phyloP scores from a whole-genome alignment of 768 basidiomycete genomes.

The Lyophyllum atratum region DNA sequence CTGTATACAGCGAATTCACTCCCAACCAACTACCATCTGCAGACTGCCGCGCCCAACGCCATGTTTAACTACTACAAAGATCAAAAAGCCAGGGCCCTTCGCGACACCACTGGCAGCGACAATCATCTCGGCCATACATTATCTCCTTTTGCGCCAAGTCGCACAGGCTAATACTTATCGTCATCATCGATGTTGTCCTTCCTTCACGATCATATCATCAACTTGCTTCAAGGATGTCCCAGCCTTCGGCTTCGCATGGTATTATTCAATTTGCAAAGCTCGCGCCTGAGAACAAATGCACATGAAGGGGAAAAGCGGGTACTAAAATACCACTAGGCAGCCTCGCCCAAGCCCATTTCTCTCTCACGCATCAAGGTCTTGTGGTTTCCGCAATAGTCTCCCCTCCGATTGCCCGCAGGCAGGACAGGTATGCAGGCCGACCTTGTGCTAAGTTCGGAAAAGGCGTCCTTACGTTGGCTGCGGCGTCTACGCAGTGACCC shows the following conservation, averaged over 20 bases:
- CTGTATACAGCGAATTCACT: neutral
- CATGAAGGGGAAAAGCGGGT: neutral
- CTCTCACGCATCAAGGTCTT: slow-evolving; percentile 5
- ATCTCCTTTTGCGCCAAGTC: neutral
- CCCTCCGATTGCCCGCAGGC: neutral
- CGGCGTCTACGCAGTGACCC: neutral
- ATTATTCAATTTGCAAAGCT: neutral
- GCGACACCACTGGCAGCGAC: neutral
- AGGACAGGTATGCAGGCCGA: neutral
- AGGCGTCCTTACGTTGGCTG: too few relatives aligned
- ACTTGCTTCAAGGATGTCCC: neutral
- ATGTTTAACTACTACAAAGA: neutral
- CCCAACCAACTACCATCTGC: neutral
- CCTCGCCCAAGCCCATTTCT: too few relatives aligned
- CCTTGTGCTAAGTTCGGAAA: too few relatives aligned
- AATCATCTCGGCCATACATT: neutral
- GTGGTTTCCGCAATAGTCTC: slow-evolving; percentile 6
- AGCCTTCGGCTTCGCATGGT: neutral
- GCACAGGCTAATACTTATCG: neutral
- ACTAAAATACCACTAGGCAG: slow-evolving; percentile 4
- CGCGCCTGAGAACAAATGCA: neutral
- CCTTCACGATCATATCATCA: neutral
- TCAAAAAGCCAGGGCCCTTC: neutral
- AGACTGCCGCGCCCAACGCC: neutral
- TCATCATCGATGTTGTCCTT: too few relatives aligned